Evolutionary conservation across 441 rosid species (phyloP), one percentile per base, ranked within the genome.

Genomic region (Erodium trifolium): DNA sequence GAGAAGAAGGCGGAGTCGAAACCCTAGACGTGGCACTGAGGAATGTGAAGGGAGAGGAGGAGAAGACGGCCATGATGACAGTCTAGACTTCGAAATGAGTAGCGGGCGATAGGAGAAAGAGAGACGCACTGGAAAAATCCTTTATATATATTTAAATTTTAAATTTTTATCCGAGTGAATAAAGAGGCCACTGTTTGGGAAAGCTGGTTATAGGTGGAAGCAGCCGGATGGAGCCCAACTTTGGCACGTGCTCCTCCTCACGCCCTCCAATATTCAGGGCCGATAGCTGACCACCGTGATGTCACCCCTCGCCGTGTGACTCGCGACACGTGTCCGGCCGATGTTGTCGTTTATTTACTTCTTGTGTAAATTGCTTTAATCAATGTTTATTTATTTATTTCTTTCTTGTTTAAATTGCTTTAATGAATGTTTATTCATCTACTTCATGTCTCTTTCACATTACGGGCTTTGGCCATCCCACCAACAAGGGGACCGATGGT

Each of bases 31-130:
- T 27, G 39, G 71, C 41, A 7, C 13, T n/a, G 67, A 65, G 31
- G 75, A 34, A 47, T 37, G 66, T 63, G 63, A 59, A 59, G 13
- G 63, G 63, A 18, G 63, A 23, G 12, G 63, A 59, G 17, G 63
- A 59, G 63, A 23, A 59, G 31, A 59, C 63, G 63, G 63, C 12
- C 63, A 59, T 59, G 31, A 23, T 23, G 27, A 23, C 29, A 53
- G 60, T 53, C 12, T 1, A 43, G 49, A 43, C 49, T 43, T 43
- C 2, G 59, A n/a, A 13, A 51, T 51, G 59, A 1, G 18, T 16
- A 10, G 29, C 57, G 57, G 11, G 17, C 14, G 57, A n/a, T 12
- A 49, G 18, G 1, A 43, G 47, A 41, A 41, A 47, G 59, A 51
- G 59, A 51, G 59, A 14, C 5, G 59, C 17, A 51, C 59, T 51